Percentiles rank a stretch among this genome's conserved stretches.
These are phyloP conservation scores for Aspergillus bertholletiae DNA, from an alignment of 495 filamentous ascomycete genomes.

Conservation along the genomic window DNA sequence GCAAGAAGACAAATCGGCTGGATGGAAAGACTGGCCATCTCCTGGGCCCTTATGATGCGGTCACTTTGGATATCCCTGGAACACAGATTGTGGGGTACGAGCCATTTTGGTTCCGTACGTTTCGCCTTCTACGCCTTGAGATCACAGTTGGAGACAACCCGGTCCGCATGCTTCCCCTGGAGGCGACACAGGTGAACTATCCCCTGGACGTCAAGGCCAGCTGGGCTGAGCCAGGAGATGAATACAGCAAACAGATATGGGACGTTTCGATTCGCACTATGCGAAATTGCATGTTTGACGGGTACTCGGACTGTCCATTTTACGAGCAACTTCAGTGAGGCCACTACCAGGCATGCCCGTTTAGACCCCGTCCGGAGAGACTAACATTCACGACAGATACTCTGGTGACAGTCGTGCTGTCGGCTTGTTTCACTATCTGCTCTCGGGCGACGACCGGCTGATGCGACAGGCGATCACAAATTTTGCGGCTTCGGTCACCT, in stretches of 20 bases:
- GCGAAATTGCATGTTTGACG: conserved; percentile 39
- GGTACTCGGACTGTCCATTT: conserved; percentile 38
- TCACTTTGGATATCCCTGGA: conserved; percentile 12
- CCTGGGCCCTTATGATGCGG: conserved; percentile 33
- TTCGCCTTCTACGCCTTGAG: conserved; percentile 28
- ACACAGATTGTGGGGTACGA: conserved; percentile 19
- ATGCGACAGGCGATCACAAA: conserved; percentile 36
- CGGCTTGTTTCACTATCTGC: conserved; percentile 19
- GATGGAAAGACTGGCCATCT: conserved; percentile 28
- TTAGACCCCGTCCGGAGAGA: neutral
- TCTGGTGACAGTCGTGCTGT: conserved; percentile 24
- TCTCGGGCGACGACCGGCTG: conserved; percentile 34
- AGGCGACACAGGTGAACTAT: conserved; percentile 29
- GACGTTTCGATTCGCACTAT: conserved; percentile 29
- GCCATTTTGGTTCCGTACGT: conserved; percentile 41
- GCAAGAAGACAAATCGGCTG: conserved; percentile 30
- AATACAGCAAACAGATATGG: conserved; percentile 24
- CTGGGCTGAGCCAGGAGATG: conserved; percentile 17
- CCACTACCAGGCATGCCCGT: too few relatives aligned
- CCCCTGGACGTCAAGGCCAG: conserved; percentile 28
- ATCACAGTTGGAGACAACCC: conserved; percentile 9
- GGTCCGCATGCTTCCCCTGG: neutral
- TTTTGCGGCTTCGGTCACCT: conserved; percentile 28
- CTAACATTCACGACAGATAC: conserved; percentile 12
- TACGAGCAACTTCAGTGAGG: conserved; percentile 40